These are phyloP conservation scores for Mortierella sp. DNA, from an alignment of 371 early-diverging fungal genomes.

Conservation along the genomic window DNA sequence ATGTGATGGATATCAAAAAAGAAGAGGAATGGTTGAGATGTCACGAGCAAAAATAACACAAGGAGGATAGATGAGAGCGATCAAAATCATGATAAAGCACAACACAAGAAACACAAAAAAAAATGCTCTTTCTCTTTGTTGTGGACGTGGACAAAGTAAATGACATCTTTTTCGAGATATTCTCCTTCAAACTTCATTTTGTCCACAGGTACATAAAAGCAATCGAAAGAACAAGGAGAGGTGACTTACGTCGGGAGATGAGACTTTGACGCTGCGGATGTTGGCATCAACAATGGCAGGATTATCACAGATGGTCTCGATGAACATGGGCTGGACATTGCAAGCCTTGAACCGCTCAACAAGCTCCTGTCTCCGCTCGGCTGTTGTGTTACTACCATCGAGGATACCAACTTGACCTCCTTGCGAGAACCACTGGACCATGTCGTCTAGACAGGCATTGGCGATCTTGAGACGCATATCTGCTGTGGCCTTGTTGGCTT, in stretches of 20 bases:
- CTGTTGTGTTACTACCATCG: constrained; percentile 96
- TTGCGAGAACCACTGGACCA: constrained; percentile 85
- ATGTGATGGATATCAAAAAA: neutral
- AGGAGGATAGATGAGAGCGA: neutral
- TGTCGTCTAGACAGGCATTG: constrained; percentile 84
- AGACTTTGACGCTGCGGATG: constrained; percentile 90
- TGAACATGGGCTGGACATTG: constrained; percentile 76
- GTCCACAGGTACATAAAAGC: neutral
- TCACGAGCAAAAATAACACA: neutral
- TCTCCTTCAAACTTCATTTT: neutral
- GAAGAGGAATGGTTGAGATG: neutral
- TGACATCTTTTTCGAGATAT: neutral
- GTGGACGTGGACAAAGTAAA: neutral
- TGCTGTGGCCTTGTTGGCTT: constrained; percentile 75
- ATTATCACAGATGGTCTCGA: constrained; percentile 91
- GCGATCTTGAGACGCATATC: constrained; percentile 71
- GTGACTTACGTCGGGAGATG: constrained; percentile 87
- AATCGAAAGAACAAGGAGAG: neutral
- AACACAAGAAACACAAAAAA: neutral
- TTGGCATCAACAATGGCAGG: constrained; percentile 79
- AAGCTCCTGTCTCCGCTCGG: constrained; percentile 78
- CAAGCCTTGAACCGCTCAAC: constrained; percentile 73
- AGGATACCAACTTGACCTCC: constrained; percentile 92
- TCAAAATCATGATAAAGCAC: neutral
- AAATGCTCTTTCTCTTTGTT: neutral